A percentile compares a stretch with the other conserved stretches of the same genome.
These are phyloP conservation scores for Scheffersomyces segobiensis DNA, from an alignment of 1,139 yeast genomes.

Conservation along the genomic window DNA sequence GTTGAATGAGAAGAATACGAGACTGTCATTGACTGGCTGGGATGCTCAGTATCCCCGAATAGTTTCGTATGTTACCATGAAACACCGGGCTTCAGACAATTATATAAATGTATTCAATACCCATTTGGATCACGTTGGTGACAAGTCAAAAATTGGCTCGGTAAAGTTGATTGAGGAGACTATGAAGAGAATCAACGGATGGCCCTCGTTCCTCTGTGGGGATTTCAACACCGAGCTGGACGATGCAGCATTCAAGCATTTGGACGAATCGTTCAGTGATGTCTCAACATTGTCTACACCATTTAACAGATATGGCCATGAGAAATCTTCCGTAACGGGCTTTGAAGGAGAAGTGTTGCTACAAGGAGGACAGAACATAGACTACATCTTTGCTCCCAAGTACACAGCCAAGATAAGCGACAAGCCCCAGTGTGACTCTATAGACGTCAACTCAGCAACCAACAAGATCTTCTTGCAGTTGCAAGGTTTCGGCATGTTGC, in stretches of 20 bases:
- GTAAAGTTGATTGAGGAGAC: constrained; percentile 45
- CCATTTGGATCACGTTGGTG: constrained; percentile 57
- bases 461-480: constrained; percentile 22
- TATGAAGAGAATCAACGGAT: constrained; percentile 36
- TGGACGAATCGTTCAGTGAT: constrained; percentile 37
- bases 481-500: constrained; percentile 45
- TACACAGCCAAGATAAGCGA: constrained; percentile 27
- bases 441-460: constrained; percentile 5
- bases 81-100: constrained; percentile 25
- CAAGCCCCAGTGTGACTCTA: constrained; percentile 14
- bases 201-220: constrained; percentile 42
- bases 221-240: constrained; percentile 20
- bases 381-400: constrained; percentile 48
- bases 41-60: constrained; percentile 54
- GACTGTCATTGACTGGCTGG: constrained; percentile 47
- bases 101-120: constrained; percentile 51
- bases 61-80: constrained; percentile 44
- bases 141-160: constrained; percentile 44
- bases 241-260: constrained; percentile 23
- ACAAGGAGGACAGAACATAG: constrained; percentile 43
- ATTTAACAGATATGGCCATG: constrained; percentile 42
- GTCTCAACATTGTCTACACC: constrained; percentile 23
- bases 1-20: constrained; percentile 31
- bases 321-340: constrained; percentile 50
- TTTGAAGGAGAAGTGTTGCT: constrained; percentile 37